phyloP scores from a whole-genome alignment of 345 rosid species.

The Bruguiera gymnorhiza region DNA sequence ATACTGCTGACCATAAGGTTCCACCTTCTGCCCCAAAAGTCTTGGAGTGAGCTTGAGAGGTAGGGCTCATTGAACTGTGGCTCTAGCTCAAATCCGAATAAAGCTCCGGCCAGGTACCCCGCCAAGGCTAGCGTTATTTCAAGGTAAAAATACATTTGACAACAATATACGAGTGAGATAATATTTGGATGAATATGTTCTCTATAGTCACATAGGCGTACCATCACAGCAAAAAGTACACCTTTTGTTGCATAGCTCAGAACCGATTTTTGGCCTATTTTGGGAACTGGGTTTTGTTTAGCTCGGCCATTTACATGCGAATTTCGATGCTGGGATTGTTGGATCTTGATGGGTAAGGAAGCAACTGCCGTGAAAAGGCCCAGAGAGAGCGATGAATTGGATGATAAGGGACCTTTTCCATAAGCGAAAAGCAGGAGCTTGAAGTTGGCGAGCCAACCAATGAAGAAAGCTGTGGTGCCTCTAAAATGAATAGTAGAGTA shows the following conservation, averaged over 20 bases:
- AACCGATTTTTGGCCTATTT: slow-evolving; percentile 13
- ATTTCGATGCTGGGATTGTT: not conserved
- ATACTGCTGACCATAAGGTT: slow-evolving; percentile 34
- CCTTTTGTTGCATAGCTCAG: slow-evolving; percentile 19
- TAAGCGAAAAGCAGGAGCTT: slow-evolving; percentile 37
- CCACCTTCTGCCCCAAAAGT: slow-evolving; percentile 38
- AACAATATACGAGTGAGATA: slow-evolving; percentile 5
- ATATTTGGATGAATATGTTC: slow-evolving; percentile 18
- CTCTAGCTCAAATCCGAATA: slow-evolving; percentile 25
- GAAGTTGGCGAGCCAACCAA: slow-evolving; percentile 41
- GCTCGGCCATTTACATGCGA: slow-evolving; percentile 1
- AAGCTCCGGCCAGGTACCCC: slow-evolving; percentile 12
- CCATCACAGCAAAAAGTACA: slow-evolving; percentile 10
- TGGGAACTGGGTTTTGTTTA: not conserved
- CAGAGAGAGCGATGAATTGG: slow-evolving; percentile 10
- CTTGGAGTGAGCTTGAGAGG: slow-evolving; percentile 31
- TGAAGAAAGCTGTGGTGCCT: slow-evolving; percentile 28
- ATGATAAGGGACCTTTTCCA: slow-evolving; percentile 29
- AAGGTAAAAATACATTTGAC: slow-evolving; percentile 19
- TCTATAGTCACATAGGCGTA: slow-evolving; percentile 10
- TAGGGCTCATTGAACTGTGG: slow-evolving; percentile 35
- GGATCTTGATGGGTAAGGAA: slow-evolving; percentile 28
- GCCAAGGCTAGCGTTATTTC: slow-evolving; percentile 21
- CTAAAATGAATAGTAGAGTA: slow-evolving; percentile 22
- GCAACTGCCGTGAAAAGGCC: slow-evolving; percentile 19